These are phyloP conservation scores for Euphorbia tirucalli DNA, from an alignment of 345 rosid species.

Conservation along the genomic window DNA sequence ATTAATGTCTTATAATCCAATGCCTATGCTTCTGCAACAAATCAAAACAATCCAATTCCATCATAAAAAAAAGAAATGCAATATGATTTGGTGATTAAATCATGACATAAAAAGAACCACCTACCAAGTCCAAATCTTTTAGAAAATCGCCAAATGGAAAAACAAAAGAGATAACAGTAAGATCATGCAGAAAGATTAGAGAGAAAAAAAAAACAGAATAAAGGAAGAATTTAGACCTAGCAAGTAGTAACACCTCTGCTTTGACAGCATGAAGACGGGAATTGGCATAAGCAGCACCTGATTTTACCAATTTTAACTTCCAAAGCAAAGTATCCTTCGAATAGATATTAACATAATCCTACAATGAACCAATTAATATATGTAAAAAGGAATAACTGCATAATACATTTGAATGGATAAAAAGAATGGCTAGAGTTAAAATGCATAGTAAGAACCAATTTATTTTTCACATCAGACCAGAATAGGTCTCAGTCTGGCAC, in stretches of 20 bases:
- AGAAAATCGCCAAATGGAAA: not conserved
- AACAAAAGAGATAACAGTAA: not conserved
- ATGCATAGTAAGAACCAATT: not conserved
- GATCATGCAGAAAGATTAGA: not conserved
- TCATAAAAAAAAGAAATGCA: not conserved
- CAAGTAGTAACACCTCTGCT: slow-evolving; percentile 77
- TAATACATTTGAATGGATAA: not conserved
- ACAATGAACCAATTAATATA: slow-evolving; percentile 12
- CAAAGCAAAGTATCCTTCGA: slow-evolving; percentile 71
- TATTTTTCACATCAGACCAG: not conserved
- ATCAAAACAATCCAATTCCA: not conserved
- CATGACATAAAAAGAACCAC: not conserved
- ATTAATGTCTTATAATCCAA: not conserved
- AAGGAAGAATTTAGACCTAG: slow-evolving; percentile 43
- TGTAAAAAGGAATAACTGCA: not conserved
- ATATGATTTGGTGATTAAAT: not conserved
- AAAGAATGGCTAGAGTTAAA: not conserved
- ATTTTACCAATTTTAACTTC: slow-evolving; percentile 66
- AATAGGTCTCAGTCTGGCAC: not conserved
- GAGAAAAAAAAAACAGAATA: not conserved
- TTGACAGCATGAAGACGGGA: slow-evolving; percentile 78
- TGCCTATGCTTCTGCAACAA: not conserved
- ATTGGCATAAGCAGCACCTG: slow-evolving; percentile 68
- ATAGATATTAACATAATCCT: slow-evolving; percentile 54
- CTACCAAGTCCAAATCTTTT: not conserved